phyloP scores from a whole-genome alignment of 2,329 filamentous ascomycete genomes.

The Apiospora arundinis region DNA sequence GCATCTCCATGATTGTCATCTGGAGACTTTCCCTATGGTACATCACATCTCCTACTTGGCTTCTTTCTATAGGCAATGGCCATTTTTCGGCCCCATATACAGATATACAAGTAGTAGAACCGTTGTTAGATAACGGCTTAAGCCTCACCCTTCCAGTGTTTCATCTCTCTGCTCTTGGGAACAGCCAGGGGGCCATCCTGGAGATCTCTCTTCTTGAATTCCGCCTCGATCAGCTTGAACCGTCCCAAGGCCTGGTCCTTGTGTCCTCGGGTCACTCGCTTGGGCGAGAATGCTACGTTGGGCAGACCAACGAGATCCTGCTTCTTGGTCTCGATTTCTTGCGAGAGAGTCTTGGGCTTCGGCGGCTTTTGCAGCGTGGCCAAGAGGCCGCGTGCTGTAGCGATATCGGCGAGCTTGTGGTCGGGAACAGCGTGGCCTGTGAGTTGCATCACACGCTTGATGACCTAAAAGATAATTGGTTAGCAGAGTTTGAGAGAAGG shows the following conservation, averaged over 20 bases:
- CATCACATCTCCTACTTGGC: slow-evolving; percentile 9
- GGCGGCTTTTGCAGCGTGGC: slow-evolving; percentile 58
- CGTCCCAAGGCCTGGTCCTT: slow-evolving; percentile 75
- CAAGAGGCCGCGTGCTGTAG: slow-evolving; percentile 61
- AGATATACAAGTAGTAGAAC: slow-evolving; percentile 1
- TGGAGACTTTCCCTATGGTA: slow-evolving; percentile 6
- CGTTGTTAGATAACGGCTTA: not conserved
- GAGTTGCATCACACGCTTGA: slow-evolving; percentile 81
- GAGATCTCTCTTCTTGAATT: slow-evolving; percentile 67
- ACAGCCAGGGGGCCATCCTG: slow-evolving; percentile 53
- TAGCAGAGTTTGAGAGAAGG: not conserved
- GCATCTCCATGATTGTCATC: slow-evolving; percentile 3
- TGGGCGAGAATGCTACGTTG: slow-evolving; percentile 73
- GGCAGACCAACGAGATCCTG: slow-evolving; percentile 50
- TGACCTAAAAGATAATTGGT: slow-evolving; percentile 60
- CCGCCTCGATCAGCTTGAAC: slow-evolving; percentile 80
- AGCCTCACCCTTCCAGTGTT: slow-evolving; percentile 2
- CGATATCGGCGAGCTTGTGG: slow-evolving; percentile 63
- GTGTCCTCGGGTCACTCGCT: slow-evolving; percentile 73
- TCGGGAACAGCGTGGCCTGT: slow-evolving; percentile 81
- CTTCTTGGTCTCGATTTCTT: slow-evolving; percentile 56
- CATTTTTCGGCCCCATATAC: not conserved
- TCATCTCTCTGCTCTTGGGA: slow-evolving; percentile 49
- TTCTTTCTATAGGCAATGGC: slow-evolving; percentile 8
- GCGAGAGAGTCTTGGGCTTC: slow-evolving; percentile 67